phyloP scores from a whole-genome alignment of 2,329 filamentous ascomycete species.

The Aspergillus sp. region DNA sequence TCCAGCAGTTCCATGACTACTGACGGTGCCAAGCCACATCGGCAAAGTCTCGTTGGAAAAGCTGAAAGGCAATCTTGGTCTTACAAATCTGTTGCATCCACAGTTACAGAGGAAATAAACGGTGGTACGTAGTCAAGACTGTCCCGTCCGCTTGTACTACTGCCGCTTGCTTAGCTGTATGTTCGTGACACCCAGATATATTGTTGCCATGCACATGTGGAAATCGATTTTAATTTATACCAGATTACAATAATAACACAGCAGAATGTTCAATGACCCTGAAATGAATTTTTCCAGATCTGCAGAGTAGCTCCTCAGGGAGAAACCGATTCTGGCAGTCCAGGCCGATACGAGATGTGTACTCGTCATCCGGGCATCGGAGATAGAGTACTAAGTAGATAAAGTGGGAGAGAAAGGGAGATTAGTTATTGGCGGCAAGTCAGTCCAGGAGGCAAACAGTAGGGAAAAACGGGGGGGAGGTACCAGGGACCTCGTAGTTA shows the following conservation, averaged over 20 bases:
- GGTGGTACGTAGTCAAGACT: not conserved
- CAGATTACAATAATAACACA: no score
- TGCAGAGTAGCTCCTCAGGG: not conserved
- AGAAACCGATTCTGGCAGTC: not conserved
- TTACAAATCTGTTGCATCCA: not conserved
- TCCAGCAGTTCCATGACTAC: not conserved
- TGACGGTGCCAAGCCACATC: conserved; percentile 14
- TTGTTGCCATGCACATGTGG: no score
- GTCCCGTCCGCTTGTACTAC: not conserved
- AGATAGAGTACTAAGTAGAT: not conserved
- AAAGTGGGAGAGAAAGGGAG: no score
- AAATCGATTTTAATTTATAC: no score
- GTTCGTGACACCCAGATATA: no score
- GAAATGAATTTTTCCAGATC: not conserved
- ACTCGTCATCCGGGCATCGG: not conserved
- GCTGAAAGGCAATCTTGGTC: not conserved
- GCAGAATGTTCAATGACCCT: not conserved
- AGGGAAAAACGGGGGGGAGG: not conserved
- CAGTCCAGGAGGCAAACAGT: not conserved
- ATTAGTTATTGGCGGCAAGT: no score
- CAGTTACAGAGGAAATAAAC: not conserved
- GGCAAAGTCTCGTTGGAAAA: conserved; percentile 5
- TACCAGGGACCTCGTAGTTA: no score
- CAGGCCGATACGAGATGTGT: not conserved
- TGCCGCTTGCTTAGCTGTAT: not conserved